Evolutionary conservation across 1,284 basidiomycete genomes (phyloP).

Genomic region (Coniferiporia sulphurascens): DNA sequence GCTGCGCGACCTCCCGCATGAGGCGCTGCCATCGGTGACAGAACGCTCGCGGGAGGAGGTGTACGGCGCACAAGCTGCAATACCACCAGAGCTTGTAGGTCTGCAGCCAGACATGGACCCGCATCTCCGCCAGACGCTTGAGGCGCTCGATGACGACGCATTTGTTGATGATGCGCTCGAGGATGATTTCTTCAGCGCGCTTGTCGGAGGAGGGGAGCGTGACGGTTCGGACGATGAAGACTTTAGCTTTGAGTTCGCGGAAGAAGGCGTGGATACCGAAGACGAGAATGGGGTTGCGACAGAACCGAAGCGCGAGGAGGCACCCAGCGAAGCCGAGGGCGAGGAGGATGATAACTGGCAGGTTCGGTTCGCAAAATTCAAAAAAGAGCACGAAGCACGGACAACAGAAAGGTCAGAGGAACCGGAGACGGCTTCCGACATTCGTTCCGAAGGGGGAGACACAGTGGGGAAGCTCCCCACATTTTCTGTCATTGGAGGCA

Average conservation of each 20-base stretch:
- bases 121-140: slow-evolving; percentile 87
- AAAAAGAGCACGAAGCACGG: slow-evolving; percentile 39
- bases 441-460: slow-evolving; percentile 72
- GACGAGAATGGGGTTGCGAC: slow-evolving; percentile 18
- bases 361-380: slow-evolving; percentile 73
- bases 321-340: slow-evolving; percentile 10
- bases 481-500: slow-evolving; percentile 73
- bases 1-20: slow-evolving; percentile 58
- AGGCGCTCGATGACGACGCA: slow-evolving; percentile 95
- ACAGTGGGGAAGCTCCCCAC: slow-evolving; percentile 70
- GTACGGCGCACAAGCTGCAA: slow-evolving; percentile 68
- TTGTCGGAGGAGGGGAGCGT: slow-evolving; percentile 74
- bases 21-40: slow-evolving; percentile 63
- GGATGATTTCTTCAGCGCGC: slow-evolving; percentile 63
- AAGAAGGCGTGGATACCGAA: slow-evolving; percentile 39
- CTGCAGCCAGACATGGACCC: slow-evolving; percentile 97
- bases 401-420: slow-evolving; percentile 29
- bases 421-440: slow-evolving; percentile 45
- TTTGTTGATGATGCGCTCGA: slow-evolving; percentile 77
- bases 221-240: slow-evolving; percentile 39
- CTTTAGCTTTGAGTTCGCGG: slow-evolving; percentile 64
- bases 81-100: slow-evolving; percentile 82
- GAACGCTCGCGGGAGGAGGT: slow-evolving; percentile 64
- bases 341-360: slow-evolving; percentile 53
- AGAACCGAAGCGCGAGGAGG: neutral